Conservation (phyloP, 2,329 filamentous ascomycete species). For the Pseudogymnoascus sp. region DNA sequence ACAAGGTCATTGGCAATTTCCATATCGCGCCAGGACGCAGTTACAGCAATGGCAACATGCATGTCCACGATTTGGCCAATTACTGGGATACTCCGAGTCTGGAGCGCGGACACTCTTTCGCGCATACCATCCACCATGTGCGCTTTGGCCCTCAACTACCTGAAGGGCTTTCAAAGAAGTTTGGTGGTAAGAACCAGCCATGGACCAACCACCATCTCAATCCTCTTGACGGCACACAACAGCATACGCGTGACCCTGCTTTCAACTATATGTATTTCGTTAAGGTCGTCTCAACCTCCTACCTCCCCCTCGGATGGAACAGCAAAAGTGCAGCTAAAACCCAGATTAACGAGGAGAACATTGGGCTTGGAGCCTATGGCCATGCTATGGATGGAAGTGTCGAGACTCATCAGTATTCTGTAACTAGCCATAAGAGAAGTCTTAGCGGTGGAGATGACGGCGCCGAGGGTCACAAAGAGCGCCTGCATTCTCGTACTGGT, state of each 20-base stretch:
- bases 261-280: slow-evolving; percentile 99
- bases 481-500: slow-evolving; percentile 80
- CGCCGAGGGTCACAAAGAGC: slow-evolving; percentile 84
- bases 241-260: slow-evolving; percentile 72
- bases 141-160: slow-evolving; percentile 91
- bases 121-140: slow-evolving; percentile 79
- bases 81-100: slow-evolving; percentile 69
- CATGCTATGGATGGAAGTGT: slow-evolving; percentile 68
- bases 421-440: slow-evolving; percentile 92
- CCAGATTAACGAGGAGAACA: slow-evolving; percentile 43
- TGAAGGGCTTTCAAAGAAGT: slow-evolving; percentile 57
- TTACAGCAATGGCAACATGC: slow-evolving; percentile 94
- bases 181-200: slow-evolving; percentile 47
- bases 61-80: slow-evolving; percentile 95
- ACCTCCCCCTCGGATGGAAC: slow-evolving; percentile 86
- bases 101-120: slow-evolving; percentile 73
- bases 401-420: slow-evolving; percentile 97
- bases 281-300: slow-evolving; percentile 95
- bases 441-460: slow-evolving; percentile 76
- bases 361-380: slow-evolving; percentile 64
- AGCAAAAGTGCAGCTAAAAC: slow-evolving; percentile 42
- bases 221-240: slow-evolving; percentile 74
- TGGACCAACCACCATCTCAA: slow-evolving; percentile 92
- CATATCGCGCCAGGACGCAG: slow-evolving; percentile 93
- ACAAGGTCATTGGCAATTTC: slow-evolving; percentile 98